Base-by-base conservation (phyloP, 2,329 filamentous ascomycete species). In the Trichoderma aggressivum region DNA sequence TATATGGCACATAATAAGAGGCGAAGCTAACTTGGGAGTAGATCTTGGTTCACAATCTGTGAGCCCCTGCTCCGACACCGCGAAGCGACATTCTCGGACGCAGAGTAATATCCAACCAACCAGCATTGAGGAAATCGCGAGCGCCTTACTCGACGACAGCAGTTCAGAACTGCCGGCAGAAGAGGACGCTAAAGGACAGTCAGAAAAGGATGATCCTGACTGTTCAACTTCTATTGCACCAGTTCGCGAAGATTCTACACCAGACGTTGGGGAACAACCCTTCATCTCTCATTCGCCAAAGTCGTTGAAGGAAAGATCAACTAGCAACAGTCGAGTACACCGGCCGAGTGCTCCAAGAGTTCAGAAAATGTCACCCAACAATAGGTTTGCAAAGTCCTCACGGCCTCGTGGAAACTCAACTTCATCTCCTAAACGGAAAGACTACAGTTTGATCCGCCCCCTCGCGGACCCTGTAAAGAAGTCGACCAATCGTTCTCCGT, bases 121-220 rank as follows among this genome's bases (percentile, higher is more conserved):
- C 32, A 73, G 65, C 58, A 73, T 78, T 24, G 76, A 78, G 7
- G 74, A 76, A 62, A 76, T 80, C 66, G 79, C 78, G n/a, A 80
- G 78, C 34, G 76, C 75, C 34, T 65, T 79, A 2, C 65, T 80
- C 5, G 78, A 78, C 10, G 75, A 78, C 64, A 76, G 75, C 34
- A 66, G 21, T 30, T 74, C 67, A 14, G 39, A 64, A 6, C 70
- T 70, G 24, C 55, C 70, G 11, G 63, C 65, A 26, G 72, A 74
- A 18, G 56, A 61, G 14, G 69, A 53, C 3, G 39, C 59, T 26
- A 28, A 36, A 11, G 62, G 71, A 28, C 34, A 56, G 43, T 69
- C 70, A 36, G 55, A 24, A 26, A 61, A 47, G 11, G 30, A 7
- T n/a, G n/a, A 47, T 7, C 21, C 26, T n/a, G 56, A 43, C 3